These are phyloP conservation scores for Guyanaporus albipodus DNA, from an alignment of 768 basidiomycete species.

Conservation along the genomic window DNA sequence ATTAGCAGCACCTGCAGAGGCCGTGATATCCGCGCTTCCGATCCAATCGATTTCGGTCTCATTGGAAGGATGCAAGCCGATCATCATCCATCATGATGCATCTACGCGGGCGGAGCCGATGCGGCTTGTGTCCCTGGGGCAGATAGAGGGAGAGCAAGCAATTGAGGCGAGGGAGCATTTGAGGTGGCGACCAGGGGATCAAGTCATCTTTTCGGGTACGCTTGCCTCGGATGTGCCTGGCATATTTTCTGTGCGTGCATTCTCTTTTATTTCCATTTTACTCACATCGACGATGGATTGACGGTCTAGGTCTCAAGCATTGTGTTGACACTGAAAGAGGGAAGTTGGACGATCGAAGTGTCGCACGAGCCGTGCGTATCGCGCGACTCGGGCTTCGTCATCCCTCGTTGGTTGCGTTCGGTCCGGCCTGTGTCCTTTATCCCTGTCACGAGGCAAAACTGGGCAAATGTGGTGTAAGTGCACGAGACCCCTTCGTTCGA, in stretches of 20 bases:
- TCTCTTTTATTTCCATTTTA: not conserved
- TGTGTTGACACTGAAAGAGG: constrained; percentile 51
- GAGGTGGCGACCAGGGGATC: constrained; percentile 53
- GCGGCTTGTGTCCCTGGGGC: constrained; percentile 38
- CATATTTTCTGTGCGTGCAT: constrained; percentile 49
- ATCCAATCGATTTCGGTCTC: constrained; percentile 58
- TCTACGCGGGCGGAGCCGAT: constrained; percentile 13
- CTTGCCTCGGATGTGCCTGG: constrained; percentile 48
- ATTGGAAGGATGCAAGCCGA: constrained; percentile 47
- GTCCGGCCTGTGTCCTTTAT: constrained; percentile 51
- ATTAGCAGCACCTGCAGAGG: constrained; percentile 48
- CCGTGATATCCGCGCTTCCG: constrained; percentile 53
- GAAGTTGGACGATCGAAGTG: constrained; percentile 65
- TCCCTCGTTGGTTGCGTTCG: constrained; percentile 56
- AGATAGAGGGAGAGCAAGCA: constrained; percentile 38
- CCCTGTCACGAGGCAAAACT: constrained; percentile 45
- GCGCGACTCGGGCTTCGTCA: constrained; percentile 29
- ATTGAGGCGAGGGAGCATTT: constrained; percentile 40
- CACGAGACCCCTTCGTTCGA: no score
- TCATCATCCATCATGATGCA: constrained; percentile 47
- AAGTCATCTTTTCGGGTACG: constrained; percentile 58
- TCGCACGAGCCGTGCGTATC: constrained; percentile 44
- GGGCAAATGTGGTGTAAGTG: constrained; percentile 47
- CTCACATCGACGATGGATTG: not conserved
- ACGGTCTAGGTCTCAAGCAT: constrained; percentile 39